Base-by-base conservation (phyloP, 129 eudicot species). In the Lonicera japonica region DNA sequence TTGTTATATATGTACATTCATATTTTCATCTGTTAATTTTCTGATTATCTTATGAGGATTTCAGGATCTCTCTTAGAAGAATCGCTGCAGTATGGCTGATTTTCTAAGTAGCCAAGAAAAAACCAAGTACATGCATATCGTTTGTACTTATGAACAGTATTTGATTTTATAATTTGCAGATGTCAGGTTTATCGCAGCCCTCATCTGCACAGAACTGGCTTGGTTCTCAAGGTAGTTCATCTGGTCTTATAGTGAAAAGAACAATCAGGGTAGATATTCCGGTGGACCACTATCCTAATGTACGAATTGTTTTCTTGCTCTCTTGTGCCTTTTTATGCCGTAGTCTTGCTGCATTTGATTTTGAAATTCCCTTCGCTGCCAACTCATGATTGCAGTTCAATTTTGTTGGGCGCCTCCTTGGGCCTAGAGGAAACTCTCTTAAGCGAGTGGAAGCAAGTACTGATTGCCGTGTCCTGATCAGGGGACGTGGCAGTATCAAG, bases 401-500 rank as follows among this genome's bases (percentile, higher is more conserved):
- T 70, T 94, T 94, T 73, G 99, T 94, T 70, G 99, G 99, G 19
- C 99, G 96, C 63, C 95, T 94, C 16, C 99, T 94, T 67, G 99
- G 99, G 15, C 99, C 96, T 17, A 82, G 99, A 67, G 99, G 96
- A 59, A 88, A 94, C 80, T 94, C 99, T 54, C 86, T 94, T 51
- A 94, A 94, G 81, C 95, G 95, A 68, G 96, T 94, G 18, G 99
- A 94, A 85, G 96, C 88, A 60, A 85, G 72, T 77, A 94, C 96
- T 1, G 96, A 88, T 13, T 94, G 99, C 53, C 99, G 99, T 71
- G 95, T 94, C 69, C 81, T 94, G 54, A 94, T 94, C 20, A 80
- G 99, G 70, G 99, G 99, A 17, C 96, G 96, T 72, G 99, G 99
- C 64, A 94, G 99, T 75, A 94, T 94, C 79, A 94, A 94, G 83